A percentile compares a stretch with the other conserved stretches of the same genome.
Evolutionary conservation across 2,329 filamentous ascomycete genomes (phyloP).

Genomic region (Calycina herbarum): DNA sequence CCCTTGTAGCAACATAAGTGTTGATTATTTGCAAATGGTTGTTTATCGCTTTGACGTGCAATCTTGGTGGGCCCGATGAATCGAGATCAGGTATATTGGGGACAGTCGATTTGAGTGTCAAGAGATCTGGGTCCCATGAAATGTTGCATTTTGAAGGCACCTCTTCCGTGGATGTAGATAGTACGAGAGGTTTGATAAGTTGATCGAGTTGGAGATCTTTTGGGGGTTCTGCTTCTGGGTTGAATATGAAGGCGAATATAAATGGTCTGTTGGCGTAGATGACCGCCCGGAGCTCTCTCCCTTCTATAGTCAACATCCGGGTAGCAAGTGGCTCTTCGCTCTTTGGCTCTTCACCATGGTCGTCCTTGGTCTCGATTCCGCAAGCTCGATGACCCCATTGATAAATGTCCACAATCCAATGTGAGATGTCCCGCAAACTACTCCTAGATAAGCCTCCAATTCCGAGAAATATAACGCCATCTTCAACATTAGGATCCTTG

Average conservation of each 20-base stretch:
- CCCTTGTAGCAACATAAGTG: constrained; percentile 48
- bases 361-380: constrained; percentile 59
- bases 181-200: constrained; percentile 55
- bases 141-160: constrained; percentile 56
- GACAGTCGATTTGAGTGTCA: constrained; percentile 62
- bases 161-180: constrained; percentile 47
- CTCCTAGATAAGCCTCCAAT: constrained; percentile 69
- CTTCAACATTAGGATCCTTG: constrained; percentile 64
- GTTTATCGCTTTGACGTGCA: constrained; percentile 61
- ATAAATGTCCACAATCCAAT: constrained; percentile 89
- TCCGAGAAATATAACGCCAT: constrained; percentile 86
- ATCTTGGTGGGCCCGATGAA: constrained; percentile 46
- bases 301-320: constrained; percentile 5
- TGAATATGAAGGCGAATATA: constrained; percentile 75
- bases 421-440: constrained; percentile 71
- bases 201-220: constrained; percentile 61
- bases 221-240: constrained; percentile 57
- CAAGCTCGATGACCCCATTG: constrained; percentile 82
- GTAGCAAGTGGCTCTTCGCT: constrained; percentile 10
- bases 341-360: constrained; percentile 22
- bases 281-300: constrained; percentile 62
- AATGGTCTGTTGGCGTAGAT: constrained; percentile 75
- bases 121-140: constrained; percentile 57
- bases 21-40: constrained; percentile 65
- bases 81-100: constrained; percentile 61